These are phyloP conservation scores for Platanthera zijinensis DNA, from an alignment of 106 monocot species.

Conservation along the genomic window DNA sequence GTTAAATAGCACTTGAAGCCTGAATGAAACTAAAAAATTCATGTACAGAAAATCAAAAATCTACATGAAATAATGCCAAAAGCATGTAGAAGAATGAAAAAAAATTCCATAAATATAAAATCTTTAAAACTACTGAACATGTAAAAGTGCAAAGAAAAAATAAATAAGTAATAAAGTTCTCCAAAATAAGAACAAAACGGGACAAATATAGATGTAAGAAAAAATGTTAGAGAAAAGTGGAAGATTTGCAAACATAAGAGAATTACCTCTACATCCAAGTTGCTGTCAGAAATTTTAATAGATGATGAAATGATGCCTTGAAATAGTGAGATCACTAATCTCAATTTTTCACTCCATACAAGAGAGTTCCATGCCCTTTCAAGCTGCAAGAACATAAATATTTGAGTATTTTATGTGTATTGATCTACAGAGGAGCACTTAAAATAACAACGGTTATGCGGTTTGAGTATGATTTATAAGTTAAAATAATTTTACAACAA, in stretches of 20 bases:
- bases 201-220: slow-evolving; percentile 2
- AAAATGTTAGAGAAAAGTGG: background rate
- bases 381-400: slow-evolving; percentile 49
- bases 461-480: background rate
- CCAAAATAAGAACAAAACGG: background rate
- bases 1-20: background rate
- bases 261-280: slow-evolving; percentile 45
- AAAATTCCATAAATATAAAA: background rate
- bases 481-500: background rate
- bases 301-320: slow-evolving; percentile 59
- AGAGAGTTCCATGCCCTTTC: slow-evolving; percentile 88
- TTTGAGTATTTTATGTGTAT: background rate
- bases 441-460: background rate
- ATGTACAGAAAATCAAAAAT: background rate
- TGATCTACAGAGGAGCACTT: background rate
- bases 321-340: slow-evolving; percentile 46
- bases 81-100: background rate
- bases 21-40: background rate
- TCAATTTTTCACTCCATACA: slow-evolving; percentile 58
- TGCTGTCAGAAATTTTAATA: slow-evolving; percentile 11
- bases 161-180: background rate
- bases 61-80: background rate
- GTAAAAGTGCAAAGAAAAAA: background rate
- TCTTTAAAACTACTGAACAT: background rate
- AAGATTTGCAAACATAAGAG: background rate